Conservation (phyloP, 768 basidiomycete genomes). For the Russula compacta region DNA sequence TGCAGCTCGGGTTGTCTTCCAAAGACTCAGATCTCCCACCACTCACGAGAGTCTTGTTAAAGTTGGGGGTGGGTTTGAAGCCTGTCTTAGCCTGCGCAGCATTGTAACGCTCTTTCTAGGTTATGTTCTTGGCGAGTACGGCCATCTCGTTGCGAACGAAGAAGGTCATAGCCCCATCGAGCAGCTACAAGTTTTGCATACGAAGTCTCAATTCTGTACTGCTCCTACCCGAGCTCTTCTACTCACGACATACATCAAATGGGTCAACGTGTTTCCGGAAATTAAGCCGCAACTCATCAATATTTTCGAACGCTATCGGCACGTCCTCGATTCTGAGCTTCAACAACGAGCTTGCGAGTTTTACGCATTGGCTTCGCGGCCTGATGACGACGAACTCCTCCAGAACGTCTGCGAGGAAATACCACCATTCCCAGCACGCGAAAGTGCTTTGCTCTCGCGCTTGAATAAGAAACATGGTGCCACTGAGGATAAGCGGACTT, state of each 20-base stretch:
- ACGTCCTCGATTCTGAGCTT: slow-evolving; percentile 92
- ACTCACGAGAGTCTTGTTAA: slow-evolving; percentile 93
- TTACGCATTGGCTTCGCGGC: slow-evolving; percentile 72
- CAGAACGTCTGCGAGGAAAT: slow-evolving; percentile 97
- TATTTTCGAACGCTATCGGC: slow-evolving; percentile 96
- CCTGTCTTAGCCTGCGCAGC: background rate
- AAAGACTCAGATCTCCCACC: slow-evolving; percentile 76
- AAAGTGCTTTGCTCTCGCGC: slow-evolving; percentile 79
- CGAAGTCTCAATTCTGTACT: slow-evolving; percentile 90
- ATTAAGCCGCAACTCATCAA: slow-evolving; percentile 90
- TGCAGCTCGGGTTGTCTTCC: slow-evolving; percentile 86
- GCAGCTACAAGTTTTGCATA: slow-evolving; percentile 87
- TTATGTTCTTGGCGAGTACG: slow-evolving; percentile 96
- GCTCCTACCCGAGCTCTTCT: slow-evolving; percentile 88
- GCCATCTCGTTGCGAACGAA: slow-evolving; percentile 95
- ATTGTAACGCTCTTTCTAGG: slow-evolving; percentile 36
- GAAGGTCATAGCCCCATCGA: slow-evolving; percentile 87
- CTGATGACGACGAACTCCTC: slow-evolving; percentile 86
- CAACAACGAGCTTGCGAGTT: slow-evolving; percentile 99
- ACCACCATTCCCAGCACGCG: slow-evolving; percentile 95
- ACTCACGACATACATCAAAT: slow-evolving; percentile 97
- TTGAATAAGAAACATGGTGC: slow-evolving; percentile 85
- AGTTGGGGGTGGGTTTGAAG: slow-evolving; percentile 66
- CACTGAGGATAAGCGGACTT: slow-evolving; percentile 91
- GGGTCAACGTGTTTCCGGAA: slow-evolving; percentile 99